phyloP scores from a whole-genome alignment of 768 basidiomycete species.

The Wakefieldia striispora region DNA sequence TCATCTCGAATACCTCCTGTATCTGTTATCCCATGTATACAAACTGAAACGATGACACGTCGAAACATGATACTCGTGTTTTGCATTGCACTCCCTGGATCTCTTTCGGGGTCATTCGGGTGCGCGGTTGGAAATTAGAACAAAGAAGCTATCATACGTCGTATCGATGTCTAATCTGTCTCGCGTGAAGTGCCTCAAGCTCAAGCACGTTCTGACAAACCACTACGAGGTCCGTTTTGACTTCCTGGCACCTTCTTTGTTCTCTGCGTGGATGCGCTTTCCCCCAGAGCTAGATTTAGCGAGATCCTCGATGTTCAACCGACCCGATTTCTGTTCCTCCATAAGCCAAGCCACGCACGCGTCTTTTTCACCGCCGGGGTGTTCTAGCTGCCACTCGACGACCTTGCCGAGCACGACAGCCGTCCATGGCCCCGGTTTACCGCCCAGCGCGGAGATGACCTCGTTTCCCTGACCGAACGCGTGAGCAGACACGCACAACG shows the following conservation, averaged over 20 bases:
- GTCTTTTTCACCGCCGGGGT: slow-evolving; percentile 64
- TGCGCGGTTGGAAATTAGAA: too few species aligned
- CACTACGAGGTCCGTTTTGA: slow-evolving; percentile 22
- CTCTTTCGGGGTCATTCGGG: too few species aligned
- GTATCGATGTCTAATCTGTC: too few species aligned
- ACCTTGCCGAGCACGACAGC: slow-evolving; percentile 61
- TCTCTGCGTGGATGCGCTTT: slow-evolving; percentile 26
- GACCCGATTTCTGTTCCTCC: slow-evolving; percentile 48
- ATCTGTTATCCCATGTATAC: slow-evolving; percentile 12
- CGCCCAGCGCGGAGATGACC: slow-evolving; percentile 51
- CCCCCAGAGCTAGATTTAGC: slow-evolving; percentile 14
- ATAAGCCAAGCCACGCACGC: slow-evolving; percentile 71
- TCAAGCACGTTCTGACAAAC: background rate
- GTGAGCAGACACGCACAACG: background rate
- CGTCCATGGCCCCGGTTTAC: slow-evolving; percentile 70
- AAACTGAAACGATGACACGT: too few species aligned
- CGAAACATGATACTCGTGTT: too few species aligned
- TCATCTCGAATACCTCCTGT: slow-evolving; percentile 16
- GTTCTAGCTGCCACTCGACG: slow-evolving; percentile 81
- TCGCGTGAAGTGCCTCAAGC: too few species aligned
- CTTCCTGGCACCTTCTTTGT: slow-evolving; percentile 28
- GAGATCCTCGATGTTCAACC: slow-evolving; percentile 35
- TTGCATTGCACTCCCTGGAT: too few species aligned
- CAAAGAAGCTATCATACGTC: too few species aligned
- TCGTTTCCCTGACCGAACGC: slow-evolving; percentile 61